Evolutionary conservation across 495 filamentous ascomycete genomes (phyloP).

Genomic region (Thozetella sp.): DNA sequence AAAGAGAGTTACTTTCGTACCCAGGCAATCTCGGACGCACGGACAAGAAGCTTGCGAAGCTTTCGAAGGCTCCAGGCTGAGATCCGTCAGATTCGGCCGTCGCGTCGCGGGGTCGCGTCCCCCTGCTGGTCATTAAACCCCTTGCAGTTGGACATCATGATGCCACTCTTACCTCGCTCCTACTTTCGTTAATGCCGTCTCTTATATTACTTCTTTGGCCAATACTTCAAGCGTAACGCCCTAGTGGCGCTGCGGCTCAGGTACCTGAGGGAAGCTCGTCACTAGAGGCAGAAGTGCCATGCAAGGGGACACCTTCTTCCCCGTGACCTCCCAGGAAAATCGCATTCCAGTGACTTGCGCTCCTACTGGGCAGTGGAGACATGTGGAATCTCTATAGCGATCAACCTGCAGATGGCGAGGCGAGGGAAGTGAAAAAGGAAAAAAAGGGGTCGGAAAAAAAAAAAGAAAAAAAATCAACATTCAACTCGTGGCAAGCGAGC

Average conservation of each 20-base stretch:
- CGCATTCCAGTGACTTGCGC: background rate
- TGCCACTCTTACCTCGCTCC: background rate
- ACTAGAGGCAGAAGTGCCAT: background rate
- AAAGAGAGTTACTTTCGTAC: too few species aligned
- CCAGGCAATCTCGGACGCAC: conserved; percentile 1
- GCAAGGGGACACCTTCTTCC: background rate
- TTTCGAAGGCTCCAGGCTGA: background rate
- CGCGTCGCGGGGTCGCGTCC: background rate
- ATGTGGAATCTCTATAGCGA: too few species aligned
- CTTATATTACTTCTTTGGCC: background rate
- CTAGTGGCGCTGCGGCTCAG: background rate
- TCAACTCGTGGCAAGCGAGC: too few species aligned
- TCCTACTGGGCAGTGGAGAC: background rate
- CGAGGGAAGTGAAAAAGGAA: too few species aligned
- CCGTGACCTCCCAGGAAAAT: background rate
- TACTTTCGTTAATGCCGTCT: background rate
- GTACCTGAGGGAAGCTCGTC: background rate
- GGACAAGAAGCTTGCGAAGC: conserved; percentile 8
- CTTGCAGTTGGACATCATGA: background rate
- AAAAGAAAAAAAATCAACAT: too few species aligned
- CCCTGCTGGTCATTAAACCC: background rate
- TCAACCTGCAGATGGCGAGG: too few species aligned
- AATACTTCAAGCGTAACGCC: background rate
- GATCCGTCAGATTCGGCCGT: background rate
- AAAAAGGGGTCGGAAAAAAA: too few species aligned